Evolutionary conservation across 108 stramenopile species (phyloP).

Genomic region (Nitzschia inconspicua): DNA sequence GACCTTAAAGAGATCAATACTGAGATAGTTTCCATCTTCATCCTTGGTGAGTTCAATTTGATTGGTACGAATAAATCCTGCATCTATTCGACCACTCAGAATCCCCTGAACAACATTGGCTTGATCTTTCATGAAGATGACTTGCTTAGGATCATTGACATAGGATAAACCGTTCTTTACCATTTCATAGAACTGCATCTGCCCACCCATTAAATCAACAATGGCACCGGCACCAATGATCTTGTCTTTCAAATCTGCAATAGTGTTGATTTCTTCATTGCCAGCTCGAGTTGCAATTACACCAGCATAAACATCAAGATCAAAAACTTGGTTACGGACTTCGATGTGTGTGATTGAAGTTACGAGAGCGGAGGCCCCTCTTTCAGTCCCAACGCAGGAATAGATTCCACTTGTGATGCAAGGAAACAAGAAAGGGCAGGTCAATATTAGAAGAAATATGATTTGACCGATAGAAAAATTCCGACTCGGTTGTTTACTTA

Average conservation of each 20-base stretch:
- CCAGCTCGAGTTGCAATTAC: conserved; percentile 14
- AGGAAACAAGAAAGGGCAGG: too few species aligned
- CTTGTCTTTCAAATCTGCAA: conserved; percentile 28
- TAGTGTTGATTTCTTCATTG: conserved; percentile 15
- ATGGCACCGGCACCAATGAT: conserved; percentile 23
- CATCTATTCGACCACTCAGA: conserved; percentile 29
- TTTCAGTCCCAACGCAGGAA: conserved; percentile 27
- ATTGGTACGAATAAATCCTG: conserved; percentile 37
- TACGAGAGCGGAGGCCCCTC: conserved; percentile 21
- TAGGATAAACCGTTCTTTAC: conserved; percentile 20
- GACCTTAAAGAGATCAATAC: conserved; percentile 24
- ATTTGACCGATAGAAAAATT: too few species aligned
- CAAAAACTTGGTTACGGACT: conserved; percentile 18
- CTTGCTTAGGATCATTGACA: conserved; percentile 25
- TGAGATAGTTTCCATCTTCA: conserved; percentile 13
- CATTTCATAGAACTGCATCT: conserved; percentile 37
- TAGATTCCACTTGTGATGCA: too few species aligned
- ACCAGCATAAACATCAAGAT: conserved; percentile 32
- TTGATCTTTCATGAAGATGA: conserved; percentile 33
- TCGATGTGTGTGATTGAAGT: conserved; percentile 17
- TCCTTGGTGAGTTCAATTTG: conserved; percentile 27
- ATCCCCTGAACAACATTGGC: conserved; percentile 27
- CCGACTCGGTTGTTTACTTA: too few species aligned
- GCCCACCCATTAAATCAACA: conserved; percentile 24
- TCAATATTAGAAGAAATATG: too few species aligned